Evolutionary conservation across 2,329 filamentous ascomycete species (phyloP), one percentile per base, ranked within the genome.

Genomic region (Neophaeococcomyces aloes): DNA sequence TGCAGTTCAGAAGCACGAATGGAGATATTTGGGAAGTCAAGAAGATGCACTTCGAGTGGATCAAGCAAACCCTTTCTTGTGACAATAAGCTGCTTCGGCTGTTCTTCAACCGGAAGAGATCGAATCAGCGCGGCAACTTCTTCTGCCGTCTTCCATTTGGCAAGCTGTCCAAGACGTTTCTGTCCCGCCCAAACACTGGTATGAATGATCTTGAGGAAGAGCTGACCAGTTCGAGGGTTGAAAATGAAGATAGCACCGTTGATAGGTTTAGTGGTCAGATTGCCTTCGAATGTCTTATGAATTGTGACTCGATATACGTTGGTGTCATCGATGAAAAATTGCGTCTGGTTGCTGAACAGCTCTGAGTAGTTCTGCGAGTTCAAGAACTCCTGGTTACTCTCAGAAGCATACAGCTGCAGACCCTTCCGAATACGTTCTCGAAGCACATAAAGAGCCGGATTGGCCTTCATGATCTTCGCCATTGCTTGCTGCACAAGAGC

Each of bases 221-320:
- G 68, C 60, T 98, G 91, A 39, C 91, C 91, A 41, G 91, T 98
- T 46, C 89, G 79, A n/a, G 93, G 91, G 62, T 98, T 98, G 77
- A 98, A 96, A 61, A 98, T 98, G 72, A 98, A 98, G 62, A 98
- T 96, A 35, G 93, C 91, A 61, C 91, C 91, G 63, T 98, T 98
- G 74, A 98, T 98, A 3, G 91, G 91, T 67, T 98, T 98, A 1
- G 91, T 98, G 0, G 91, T 98, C 76, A 98, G 72, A 61, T 98
- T 98, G 57, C 91, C 91, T 65, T 98, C 91, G 51, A 98, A 98
- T 0, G 91, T 98, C 77, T 98, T 98, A 74, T 98, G 91, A 51
- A 98, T 98, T 0, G 91, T 98, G 49, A 98, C 91, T 70, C 91
- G 88, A 62, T 98, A 98, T 40, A 98, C 93, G 58, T 98, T 98